These are phyloP conservation scores for Amanita fuliginea DNA, from an alignment of 768 basidiomycete genomes.

Conservation along the genomic window DNA sequence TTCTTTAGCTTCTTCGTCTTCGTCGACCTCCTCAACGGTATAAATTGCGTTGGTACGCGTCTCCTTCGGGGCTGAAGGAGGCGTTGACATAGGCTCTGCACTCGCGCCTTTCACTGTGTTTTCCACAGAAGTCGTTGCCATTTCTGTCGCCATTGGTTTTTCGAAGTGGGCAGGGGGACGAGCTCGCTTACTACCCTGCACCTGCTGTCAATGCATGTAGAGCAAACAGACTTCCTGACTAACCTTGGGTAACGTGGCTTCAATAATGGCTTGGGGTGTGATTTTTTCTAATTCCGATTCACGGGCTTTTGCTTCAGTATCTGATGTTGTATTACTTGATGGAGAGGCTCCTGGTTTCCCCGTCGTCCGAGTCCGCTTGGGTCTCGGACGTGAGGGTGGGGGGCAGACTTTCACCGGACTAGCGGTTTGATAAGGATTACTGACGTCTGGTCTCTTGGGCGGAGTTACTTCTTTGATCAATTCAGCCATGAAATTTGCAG, in stretches of 20 bases:
- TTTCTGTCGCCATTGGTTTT: slow-evolving; percentile 15
- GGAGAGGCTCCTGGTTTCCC: slow-evolving; percentile 15
- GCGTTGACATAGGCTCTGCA: background rate
- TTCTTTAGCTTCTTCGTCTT: slow-evolving; percentile 20
- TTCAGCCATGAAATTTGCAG: slow-evolving; percentile 58
- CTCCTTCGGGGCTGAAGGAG: background rate
- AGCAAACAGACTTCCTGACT: slow-evolving; percentile 11
- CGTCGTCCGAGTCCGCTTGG: slow-evolving; percentile 32
- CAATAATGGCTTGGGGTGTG: slow-evolving; percentile 61
- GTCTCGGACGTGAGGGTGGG: slow-evolving; percentile 29
- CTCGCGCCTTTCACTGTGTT: background rate
- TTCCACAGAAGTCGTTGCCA: background rate
- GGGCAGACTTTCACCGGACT: slow-evolving; percentile 44
- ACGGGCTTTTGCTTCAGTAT: slow-evolving; percentile 15
- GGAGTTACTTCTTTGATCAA: slow-evolving; percentile 65
- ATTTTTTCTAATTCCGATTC: slow-evolving; percentile 17
- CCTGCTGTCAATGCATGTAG: slow-evolving; percentile 3
- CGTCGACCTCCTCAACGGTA: slow-evolving; percentile 19
- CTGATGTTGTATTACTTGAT: slow-evolving; percentile 12
- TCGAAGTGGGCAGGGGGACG: slow-evolving; percentile 55
- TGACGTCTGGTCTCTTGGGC: slow-evolving; percentile 51
- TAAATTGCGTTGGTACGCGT: background rate
- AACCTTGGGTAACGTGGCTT: slow-evolving; percentile 69
- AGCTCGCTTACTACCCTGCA: slow-evolving; percentile 67
- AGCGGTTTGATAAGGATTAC: slow-evolving; percentile 70